Base-by-base conservation (phyloP, 192 early-diverging fungal genomes). In the Backusella westeae region DNA sequence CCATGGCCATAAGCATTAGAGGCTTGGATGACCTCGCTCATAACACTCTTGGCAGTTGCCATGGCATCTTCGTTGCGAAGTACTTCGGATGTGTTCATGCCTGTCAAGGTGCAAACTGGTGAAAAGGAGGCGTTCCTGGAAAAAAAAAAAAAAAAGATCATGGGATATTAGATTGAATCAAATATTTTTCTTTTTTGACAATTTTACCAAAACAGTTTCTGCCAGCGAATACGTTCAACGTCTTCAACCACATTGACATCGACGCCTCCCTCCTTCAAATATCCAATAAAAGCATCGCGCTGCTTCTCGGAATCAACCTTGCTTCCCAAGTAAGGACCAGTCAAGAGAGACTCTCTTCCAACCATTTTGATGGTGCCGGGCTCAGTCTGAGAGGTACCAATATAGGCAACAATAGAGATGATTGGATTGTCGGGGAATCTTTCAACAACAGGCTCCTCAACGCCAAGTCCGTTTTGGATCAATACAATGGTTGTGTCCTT, bases 401-500 rank as follows among this genome's bases (percentile, higher is more conserved):
- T 89, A 68, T 91, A 91, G 12, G 90, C 87, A 7, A 92, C 88
- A 4, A 82, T 78, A 21, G 90, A 90, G 39, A 89, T 69, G 4
- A 94, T 74, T 1, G 89, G 89, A 74, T 90, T 91, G 23, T 80
- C 65, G 14, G 91, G 91, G 79, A 91, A 94, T 46, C 83, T 81
- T n/a, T 68, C 73, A 21, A 75, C 74, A 69, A 90, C 85, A 41
- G 87, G 86, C 4, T 87, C 85, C 71, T 94, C 93, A 49, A 91
- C 84, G 0, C 80, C 90, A 26, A 94, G 85, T 7, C 93, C 93
- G 75, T 94, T 94, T 79, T 94, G 93, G 39, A 94, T 90, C 71
- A 93, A 65, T 14, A 94, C 80, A 49, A 94, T 90, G 7, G 91
- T 90, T 12, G 81, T 74, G 6, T 80, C 63, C 1, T 76, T 81